Evolutionary conservation across 305 asterid species (phyloP).

Genomic region (Ilex paraguariensis): DNA sequence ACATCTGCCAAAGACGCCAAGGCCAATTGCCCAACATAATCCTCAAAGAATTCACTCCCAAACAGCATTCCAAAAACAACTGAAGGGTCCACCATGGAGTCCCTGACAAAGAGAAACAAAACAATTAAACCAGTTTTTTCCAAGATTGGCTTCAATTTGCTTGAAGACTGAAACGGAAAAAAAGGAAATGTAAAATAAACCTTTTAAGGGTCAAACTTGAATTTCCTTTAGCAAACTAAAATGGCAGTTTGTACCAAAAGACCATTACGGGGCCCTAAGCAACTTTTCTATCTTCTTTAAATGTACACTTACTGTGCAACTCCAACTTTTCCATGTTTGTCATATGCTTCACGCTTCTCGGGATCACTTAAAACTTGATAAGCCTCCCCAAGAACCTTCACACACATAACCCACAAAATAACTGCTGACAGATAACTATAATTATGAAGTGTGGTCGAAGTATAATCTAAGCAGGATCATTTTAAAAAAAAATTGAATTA

Average conservation of each 20-base stretch:
- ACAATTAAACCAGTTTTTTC: too few relatives aligned
- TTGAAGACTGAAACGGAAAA: not conserved
- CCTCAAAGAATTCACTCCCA: slow-evolving; percentile 68
- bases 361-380: slow-evolving; percentile 82
- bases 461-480: too few relatives aligned
- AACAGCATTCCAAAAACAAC: slow-evolving; percentile 80
- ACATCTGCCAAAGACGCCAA: slow-evolving; percentile 60
- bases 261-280: too few relatives aligned
- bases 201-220: too few relatives aligned
- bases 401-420: not conserved
- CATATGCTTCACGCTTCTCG: slow-evolving; percentile 58
- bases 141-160: not conserved
- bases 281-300: too few relatives aligned
- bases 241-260: too few relatives aligned
- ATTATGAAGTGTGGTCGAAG: too few relatives aligned
- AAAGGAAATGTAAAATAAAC: too few relatives aligned
- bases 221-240: too few relatives aligned
- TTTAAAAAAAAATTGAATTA: too few relatives aligned
- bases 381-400: slow-evolving; percentile 80
- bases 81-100: slow-evolving; percentile 68
- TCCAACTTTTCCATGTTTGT: slow-evolving; percentile 66
- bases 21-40: slow-evolving; percentile 65
- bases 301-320: slow-evolving; percentile 43
- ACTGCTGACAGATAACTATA: too few relatives aligned
- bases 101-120: slow-evolving; percentile 31